phyloP scores from a whole-genome alignment of 306 rosid genomes.

The Cucurbita ficifolia region DNA sequence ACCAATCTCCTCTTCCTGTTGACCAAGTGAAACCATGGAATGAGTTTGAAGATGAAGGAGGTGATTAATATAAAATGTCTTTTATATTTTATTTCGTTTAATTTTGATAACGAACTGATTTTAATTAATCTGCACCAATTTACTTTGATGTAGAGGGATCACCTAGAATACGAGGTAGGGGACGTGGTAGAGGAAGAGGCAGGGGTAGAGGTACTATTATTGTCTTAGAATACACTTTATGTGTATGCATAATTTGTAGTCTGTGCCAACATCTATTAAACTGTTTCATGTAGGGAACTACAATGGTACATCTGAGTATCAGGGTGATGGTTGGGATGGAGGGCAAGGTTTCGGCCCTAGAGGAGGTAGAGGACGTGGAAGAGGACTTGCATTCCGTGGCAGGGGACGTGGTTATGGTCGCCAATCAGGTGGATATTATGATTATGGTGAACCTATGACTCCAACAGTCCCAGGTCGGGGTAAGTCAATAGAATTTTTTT shows the following conservation, averaged over 20 bases:
- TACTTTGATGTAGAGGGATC: slow-evolving; percentile 43
- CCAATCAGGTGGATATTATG: slow-evolving; percentile 39
- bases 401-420: slow-evolving; percentile 51
- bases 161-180: slow-evolving; percentile 51
- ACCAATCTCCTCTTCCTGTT: slow-evolving; percentile 65
- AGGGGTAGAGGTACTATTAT: slow-evolving; percentile 23
- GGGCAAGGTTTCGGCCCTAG: slow-evolving; percentile 65
- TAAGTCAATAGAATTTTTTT: slow-evolving; percentile 18
- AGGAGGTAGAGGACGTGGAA: slow-evolving; percentile 63
- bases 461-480: slow-evolving; percentile 50
- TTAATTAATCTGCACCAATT: slow-evolving; percentile 4
- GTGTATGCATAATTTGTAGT: neutral
- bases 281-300: slow-evolving; percentile 29
- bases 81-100: neutral
- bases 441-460: slow-evolving; percentile 49
- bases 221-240: slow-evolving; percentile 2
- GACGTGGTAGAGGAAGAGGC: slow-evolving; percentile 66
- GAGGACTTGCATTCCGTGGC: slow-evolving; percentile 44
- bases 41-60: slow-evolving; percentile 69
- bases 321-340: slow-evolving; percentile 66
- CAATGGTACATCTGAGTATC: slow-evolving; percentile 49
- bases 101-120: neutral
- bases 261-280: neutral
- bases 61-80: slow-evolving; percentile 15
- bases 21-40: slow-evolving; percentile 77